A percentile compares a stretch with the other conserved stretches of the same genome.
Conservation (phyloP, 208 protist genomes). For the Trypanosoma conorhini region DNA sequence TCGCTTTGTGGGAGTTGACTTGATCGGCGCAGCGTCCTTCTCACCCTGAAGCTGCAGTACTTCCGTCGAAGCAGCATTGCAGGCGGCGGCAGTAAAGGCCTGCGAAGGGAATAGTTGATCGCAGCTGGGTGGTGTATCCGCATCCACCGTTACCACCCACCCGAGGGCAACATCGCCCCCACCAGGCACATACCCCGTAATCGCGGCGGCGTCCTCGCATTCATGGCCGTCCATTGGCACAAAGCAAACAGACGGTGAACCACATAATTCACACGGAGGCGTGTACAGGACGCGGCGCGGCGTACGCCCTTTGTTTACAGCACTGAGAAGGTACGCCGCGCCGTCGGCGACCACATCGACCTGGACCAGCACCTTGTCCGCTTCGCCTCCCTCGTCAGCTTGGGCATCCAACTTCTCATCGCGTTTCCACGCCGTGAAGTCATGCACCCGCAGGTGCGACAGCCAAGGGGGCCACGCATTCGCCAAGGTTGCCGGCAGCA, state of each 20-base stretch:
- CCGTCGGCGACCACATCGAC: slow-evolving; percentile 9
- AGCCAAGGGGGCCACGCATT: slow-evolving; percentile 2
- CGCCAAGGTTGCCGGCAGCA: background rate
- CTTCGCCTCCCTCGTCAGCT: background rate
- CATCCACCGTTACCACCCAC: slow-evolving; percentile 2
- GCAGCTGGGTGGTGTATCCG: background rate
- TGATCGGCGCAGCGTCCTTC: background rate
- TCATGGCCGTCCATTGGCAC: slow-evolving; percentile 10
- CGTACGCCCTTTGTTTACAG: slow-evolving; percentile 7
- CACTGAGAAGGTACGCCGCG: slow-evolving; percentile 7
- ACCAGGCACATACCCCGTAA: slow-evolving; percentile 12
- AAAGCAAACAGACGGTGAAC: background rate
- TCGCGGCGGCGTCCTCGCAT: background rate
- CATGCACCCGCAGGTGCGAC: background rate
- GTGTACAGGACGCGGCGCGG: background rate
- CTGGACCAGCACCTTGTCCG: background rate
- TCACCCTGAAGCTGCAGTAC: background rate
- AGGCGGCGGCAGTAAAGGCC: background rate
- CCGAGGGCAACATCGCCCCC: slow-evolving; percentile 11
- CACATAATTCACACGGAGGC: background rate
- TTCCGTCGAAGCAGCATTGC: background rate
- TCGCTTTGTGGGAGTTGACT: background rate
- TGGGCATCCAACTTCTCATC: background rate
- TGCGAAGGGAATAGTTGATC: background rate
- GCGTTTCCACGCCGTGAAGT: background rate